Evolutionary conservation across 495 filamentous ascomycete species (phyloP), one percentile per base, ranked within the genome.

Genomic region (Neurospora sp.): DNA sequence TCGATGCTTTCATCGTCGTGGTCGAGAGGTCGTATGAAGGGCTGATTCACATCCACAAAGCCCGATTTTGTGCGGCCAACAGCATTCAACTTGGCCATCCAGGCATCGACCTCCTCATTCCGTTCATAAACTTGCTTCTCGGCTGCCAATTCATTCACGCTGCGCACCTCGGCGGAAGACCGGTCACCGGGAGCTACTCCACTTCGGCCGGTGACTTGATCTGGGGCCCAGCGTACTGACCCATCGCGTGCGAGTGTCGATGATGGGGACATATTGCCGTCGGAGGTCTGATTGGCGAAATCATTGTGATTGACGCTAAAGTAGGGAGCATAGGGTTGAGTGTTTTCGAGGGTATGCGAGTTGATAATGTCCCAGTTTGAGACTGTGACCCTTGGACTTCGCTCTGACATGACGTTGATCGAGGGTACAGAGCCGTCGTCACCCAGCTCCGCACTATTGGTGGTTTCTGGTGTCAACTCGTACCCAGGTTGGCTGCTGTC

Each of bases 381-480:
- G 47, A 87, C 82, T 3, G 82, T 85, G 10, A 87, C 81, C 16
- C 81, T 82, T 3, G 85, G 85, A 72, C 85, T 87, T 39, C 82
- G 82, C 18, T 78, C 75, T 14, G 80, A 77, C 79, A 83, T 83
- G 31, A 77, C 70, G 73, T 81, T 72, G 9, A 77, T 74, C 68
- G 77, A 76, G 6, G 81, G 82, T 6, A 77, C 81, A 39, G 82
- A 72, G 37, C 80, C 83, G 74, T 85, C 83, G 71, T 85, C 85
- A 74, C 85, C 86, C 16, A 85, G 85, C 39, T 81, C 80, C 42
- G 82, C 83, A 61, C 79, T 86, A 42, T 79, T 82, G 74, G 82
- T 85, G 18, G 82, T 84, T 61, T 83, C 80, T 2, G 85, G 85
- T n/a, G 86, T 87, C 45, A 84, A 73, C 74, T 85, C 82, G 71